Evolutionary conservation across 441 rosid genomes (phyloP).

Genomic region (Adansonia grandidieri): DNA sequence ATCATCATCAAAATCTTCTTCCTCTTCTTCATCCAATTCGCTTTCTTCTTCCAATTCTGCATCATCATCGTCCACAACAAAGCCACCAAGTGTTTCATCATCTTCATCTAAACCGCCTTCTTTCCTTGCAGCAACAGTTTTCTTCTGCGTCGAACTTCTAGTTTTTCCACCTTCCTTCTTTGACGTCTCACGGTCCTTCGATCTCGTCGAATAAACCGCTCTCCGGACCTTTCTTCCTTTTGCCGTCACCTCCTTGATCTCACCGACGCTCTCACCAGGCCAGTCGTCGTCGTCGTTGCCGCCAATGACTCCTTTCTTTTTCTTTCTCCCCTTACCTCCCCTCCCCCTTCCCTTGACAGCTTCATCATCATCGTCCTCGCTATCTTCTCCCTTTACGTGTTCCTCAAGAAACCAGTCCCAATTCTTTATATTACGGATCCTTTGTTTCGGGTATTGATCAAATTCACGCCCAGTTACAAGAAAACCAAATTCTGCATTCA

Average conservation of each 20-base stretch:
- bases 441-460: slow-evolving; percentile 59
- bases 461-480: slow-evolving; percentile 75
- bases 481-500: slow-evolving; percentile 76
- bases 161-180: slow-evolving; percentile 30
- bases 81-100: slow-evolving; percentile 72
- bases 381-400: slow-evolving; percentile 30
- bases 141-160: slow-evolving; percentile 26
- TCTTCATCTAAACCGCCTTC: slow-evolving; percentile 43
- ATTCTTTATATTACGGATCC: slow-evolving; percentile 40
- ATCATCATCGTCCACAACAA: slow-evolving; percentile 62
- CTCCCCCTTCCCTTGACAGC: slow-evolving; percentile 30
- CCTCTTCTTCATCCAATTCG: slow-evolving; percentile 40
- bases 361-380: slow-evolving; percentile 45
- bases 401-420: slow-evolving; percentile 90
- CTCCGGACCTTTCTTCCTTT: slow-evolving; percentile 37
- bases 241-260: slow-evolving; percentile 34
- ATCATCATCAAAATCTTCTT: slow-evolving; percentile 40
- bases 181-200: slow-evolving; percentile 38
- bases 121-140: slow-evolving; percentile 1
- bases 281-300: slow-evolving; percentile 51
- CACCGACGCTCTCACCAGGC: slow-evolving; percentile 64
- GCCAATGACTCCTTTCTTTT: slow-evolving; percentile 37
- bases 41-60: slow-evolving; percentile 39
- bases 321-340: slow-evolving; percentile 44
- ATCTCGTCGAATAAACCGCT: slow-evolving; percentile 57